These are phyloP conservation scores for Clitopilus passeckerianus DNA, from an alignment of 768 basidiomycete genomes.

Conservation along the genomic window DNA sequence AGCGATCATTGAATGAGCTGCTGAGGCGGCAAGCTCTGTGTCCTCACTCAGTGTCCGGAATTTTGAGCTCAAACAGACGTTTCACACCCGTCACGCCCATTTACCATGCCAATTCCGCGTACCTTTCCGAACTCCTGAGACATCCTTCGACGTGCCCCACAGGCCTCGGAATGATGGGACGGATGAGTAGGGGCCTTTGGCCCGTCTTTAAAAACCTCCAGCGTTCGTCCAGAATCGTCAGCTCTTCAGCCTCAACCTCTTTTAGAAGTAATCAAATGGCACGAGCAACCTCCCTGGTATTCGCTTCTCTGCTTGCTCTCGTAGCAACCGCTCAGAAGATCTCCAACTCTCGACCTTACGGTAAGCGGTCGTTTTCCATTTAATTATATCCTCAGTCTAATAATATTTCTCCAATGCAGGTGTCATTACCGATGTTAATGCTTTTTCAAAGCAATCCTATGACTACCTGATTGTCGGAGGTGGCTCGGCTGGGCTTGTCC, in stretches of 20 bases:
- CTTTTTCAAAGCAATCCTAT: background rate
- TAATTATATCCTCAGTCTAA: background rate
- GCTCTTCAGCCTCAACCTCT: background rate
- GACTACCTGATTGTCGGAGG: slow-evolving; percentile 10
- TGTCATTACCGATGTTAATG: background rate
- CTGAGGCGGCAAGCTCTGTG: background rate
- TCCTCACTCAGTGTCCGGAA: background rate
- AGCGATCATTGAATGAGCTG: background rate
- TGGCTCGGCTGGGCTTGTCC: slow-evolving; percentile 16
- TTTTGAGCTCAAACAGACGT: background rate
- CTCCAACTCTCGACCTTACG: background rate
- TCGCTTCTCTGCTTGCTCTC: background rate
- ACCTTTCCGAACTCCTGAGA: background rate
- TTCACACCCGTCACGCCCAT: background rate
- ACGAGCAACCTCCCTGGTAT: background rate
- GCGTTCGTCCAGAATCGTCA: background rate
- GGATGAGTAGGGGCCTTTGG: background rate
- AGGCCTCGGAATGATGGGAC: background rate
- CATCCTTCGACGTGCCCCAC: background rate
- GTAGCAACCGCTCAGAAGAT: background rate
- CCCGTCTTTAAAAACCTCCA: background rate
- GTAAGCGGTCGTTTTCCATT: background rate
- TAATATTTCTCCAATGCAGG: background rate
- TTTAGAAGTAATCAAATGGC: background rate
- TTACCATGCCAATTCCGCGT: background rate